A percentile compares a stretch with the other conserved stretches of the same genome.
phyloP scores from a whole-genome alignment of 202 grass and related monocot species.

The Setaria viridis region DNA sequence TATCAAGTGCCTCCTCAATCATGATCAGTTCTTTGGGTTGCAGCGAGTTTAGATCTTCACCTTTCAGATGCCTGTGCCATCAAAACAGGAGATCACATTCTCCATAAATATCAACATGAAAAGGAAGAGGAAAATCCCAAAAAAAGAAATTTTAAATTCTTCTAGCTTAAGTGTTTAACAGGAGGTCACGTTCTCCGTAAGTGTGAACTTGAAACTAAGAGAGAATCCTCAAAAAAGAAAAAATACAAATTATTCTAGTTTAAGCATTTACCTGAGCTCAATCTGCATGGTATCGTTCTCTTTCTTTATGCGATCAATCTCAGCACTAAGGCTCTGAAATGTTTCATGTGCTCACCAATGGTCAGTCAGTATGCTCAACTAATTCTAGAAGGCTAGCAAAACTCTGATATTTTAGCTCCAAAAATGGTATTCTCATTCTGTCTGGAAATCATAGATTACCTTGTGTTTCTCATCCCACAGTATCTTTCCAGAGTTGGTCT shows the following conservation, averaged over 20 bases:
- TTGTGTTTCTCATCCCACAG: conserved; percentile 91
- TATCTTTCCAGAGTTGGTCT: conserved; percentile 78
- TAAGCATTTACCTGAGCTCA: conserved; percentile 69
- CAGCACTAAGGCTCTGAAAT: conserved; percentile 79
- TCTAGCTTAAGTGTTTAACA: conserved; percentile 30
- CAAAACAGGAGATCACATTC: not conserved
- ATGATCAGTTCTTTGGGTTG: conserved; percentile 86
- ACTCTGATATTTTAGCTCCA: conserved; percentile 3
- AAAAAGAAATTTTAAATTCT: not conserved
- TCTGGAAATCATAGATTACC: conserved; percentile 51
- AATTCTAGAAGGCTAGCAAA: conserved; percentile 27
- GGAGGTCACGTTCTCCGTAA: not conserved
- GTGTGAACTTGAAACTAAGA: conserved; percentile 4
- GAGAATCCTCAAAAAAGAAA: not conserved
- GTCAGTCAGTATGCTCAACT: conserved; percentile 19
- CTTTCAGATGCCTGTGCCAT: conserved; percentile 73
- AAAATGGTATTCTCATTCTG: conserved; percentile 15
- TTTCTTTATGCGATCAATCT: conserved; percentile 94
- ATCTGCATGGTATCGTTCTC: conserved; percentile 99
- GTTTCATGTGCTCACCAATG: conserved; percentile 28
- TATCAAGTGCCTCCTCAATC: conserved; percentile 85
- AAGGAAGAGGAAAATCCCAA: not conserved
- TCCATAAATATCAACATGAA: not conserved
- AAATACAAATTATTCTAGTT: not conserved
- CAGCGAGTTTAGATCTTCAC: conserved; percentile 95